phyloP scores from a whole-genome alignment of 2,329 filamentous ascomycete genomes.

The Fusarium poae region DNA sequence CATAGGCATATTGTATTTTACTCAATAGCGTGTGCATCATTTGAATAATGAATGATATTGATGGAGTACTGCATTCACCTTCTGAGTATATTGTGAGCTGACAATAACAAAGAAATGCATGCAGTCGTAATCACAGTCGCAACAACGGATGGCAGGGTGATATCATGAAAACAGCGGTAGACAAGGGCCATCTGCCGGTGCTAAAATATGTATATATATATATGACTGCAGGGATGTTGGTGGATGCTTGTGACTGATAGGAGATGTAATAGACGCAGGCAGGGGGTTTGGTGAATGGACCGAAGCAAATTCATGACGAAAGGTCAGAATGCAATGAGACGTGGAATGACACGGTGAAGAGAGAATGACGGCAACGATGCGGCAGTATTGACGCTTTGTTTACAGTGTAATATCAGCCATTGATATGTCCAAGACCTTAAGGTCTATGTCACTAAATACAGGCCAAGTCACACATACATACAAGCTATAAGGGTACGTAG shows the following conservation, averaged over 20 bases:
- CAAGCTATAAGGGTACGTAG: neutral
- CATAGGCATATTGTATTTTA: neutral
- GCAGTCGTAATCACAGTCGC: conserved; percentile 7
- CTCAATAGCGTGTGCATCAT: neutral
- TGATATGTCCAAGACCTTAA: neutral
- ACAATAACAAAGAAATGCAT: conserved; percentile 2
- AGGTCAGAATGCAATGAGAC: conserved; percentile 32
- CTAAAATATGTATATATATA: no score
- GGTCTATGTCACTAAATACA: conserved; percentile 2
- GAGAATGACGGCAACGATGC: conserved; percentile 21
- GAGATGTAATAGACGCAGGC: conserved; percentile 1
- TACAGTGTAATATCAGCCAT: conserved; percentile 2
- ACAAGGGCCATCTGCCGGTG: conserved; percentile 32
- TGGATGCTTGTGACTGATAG: conserved; percentile 26
- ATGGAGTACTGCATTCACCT: neutral
- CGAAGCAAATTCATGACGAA: conserved; percentile 28
- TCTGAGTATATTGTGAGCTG: conserved; percentile 8
- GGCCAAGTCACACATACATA: neutral
- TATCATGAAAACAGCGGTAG: conserved; percentile 37
- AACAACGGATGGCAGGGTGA: conserved; percentile 16
- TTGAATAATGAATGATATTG: neutral
- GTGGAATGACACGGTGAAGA: conserved; percentile 27
- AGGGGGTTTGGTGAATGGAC: conserved; percentile 15
- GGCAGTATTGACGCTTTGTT: conserved; percentile 1
- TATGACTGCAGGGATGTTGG: conserved; percentile 15